phyloP scores from a whole-genome alignment of 805 yeast species.

The Candida stauntonica region DNA sequence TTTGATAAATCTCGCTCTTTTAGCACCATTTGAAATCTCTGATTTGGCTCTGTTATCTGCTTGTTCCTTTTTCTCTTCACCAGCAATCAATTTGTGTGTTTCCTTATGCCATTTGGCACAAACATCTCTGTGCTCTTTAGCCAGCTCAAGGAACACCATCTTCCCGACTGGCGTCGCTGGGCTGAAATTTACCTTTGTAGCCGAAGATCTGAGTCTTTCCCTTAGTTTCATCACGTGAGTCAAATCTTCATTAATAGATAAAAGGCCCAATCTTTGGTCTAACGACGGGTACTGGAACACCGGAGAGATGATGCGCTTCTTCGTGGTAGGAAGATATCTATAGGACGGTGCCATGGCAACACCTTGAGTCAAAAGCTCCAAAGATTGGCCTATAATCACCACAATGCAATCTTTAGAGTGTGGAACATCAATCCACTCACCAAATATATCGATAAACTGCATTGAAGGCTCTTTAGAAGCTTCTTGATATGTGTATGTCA shows the following conservation, averaged over 20 bases:
- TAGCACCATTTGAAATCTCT: constrained; percentile 25
- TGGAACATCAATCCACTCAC: constrained; percentile 43
- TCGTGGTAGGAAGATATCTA: constrained; percentile 30
- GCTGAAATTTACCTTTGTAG: constrained; percentile 17
- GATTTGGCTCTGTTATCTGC: constrained; percentile 39
- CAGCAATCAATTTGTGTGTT: constrained; percentile 38
- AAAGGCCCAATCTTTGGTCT: constrained; percentile 29
- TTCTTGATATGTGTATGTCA: constrained; percentile 57
- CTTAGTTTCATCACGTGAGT: constrained; percentile 31
- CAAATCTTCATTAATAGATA: constrained; percentile 31
- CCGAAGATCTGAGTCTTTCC: constrained; percentile 31
- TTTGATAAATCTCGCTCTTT: constrained; percentile 4
- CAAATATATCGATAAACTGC: constrained; percentile 44
- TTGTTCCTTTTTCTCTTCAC: constrained; percentile 34
- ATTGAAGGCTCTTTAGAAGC: constrained; percentile 39
- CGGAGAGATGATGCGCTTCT: constrained; percentile 38
- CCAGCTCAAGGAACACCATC: constrained; percentile 40
- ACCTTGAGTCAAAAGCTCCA: constrained; percentile 43
- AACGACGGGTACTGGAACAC: constrained; percentile 42
- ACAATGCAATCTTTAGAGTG: constrained; percentile 35
- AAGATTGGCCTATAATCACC: constrained; percentile 44
- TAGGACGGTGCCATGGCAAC: constrained; percentile 46
- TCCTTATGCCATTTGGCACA: constrained; percentile 41
- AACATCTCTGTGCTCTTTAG: constrained; percentile 45
- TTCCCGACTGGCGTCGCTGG: constrained; percentile 39